Base-by-base conservation (phyloP, 257 asterid genomes). In the Nicotiana sylvestris region DNA sequence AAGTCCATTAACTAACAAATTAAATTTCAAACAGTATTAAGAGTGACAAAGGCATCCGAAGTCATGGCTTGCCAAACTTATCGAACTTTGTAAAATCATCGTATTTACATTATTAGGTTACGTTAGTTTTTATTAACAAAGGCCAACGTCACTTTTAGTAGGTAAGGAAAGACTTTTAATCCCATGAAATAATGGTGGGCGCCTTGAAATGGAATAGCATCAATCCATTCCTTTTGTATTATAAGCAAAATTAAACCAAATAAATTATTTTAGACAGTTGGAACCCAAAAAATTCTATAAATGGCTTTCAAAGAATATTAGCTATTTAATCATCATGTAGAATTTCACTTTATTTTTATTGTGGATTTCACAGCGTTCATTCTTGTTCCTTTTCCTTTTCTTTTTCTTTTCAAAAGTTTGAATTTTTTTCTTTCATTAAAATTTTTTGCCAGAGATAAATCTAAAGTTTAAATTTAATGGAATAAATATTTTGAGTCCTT, bases 21-120 rank as follows among this genome's bases (percentile, higher is more conserved):
- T 21, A 21, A 21, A 21, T 21, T 21, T 21, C 21, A 21, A 21
- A 21, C 21, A 21, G 21, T 21, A 21, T 21, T 21, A 21, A 21
- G 21, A 21, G 21, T 21, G 21, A 21, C 21, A 21, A 21, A 21
- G 17, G 85, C 78, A 77, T 27, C 13, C 53, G 25, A 84, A 84
- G 89, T 84, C 84, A 33, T 81, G 60, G 82, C 37, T 46, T 78
- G 80, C 85, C 87, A 68, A 84, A 84, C 87, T 84, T 68, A 82
- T 83, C 66, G 83, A 83, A 76, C 61, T 81, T 81, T 15, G 85
- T 10, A 51, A 64, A 78, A 27, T 76, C 17, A 2, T 51, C 11
- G 60, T 57, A 33, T 74, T 49, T 27, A 51, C 16, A 27, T 3
- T 25, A 74, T 74, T 67, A 35, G 53, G 37, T 35, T 67, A 35